These are phyloP conservation scores for Fragilaria crotonensis DNA, from an alignment of 108 stramenopile genomes.

Conservation along the genomic window DNA sequence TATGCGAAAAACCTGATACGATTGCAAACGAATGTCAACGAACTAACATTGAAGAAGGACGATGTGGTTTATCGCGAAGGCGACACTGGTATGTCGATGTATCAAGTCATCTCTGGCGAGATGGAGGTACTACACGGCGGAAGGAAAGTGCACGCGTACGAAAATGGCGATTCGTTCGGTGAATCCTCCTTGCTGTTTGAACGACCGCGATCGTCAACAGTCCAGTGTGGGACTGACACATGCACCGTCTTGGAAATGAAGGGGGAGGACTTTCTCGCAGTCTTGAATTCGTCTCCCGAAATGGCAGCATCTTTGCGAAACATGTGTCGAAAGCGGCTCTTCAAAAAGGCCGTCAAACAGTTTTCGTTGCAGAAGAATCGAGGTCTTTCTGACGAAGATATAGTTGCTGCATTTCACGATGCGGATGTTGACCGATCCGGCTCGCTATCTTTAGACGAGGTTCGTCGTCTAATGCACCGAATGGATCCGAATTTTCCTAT, in stretches of 20 bases:
- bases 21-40: conserved; percentile 71
- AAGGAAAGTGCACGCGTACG: conserved; percentile 33
- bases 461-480: conserved; percentile 47
- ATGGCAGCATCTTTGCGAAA: conserved; percentile 55
- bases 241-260: conserved; percentile 44
- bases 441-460: conserved; percentile 34
- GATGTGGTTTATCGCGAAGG: conserved; percentile 50
- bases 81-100: conserved; percentile 51
- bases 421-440: conserved; percentile 52
- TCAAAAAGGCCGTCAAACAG: conserved; percentile 75
- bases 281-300: conserved; percentile 41
- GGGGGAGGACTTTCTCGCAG: conserved; percentile 48
- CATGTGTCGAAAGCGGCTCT: conserved; percentile 64
- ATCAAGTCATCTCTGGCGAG: conserved; percentile 32
- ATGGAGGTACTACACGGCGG: conserved; percentile 24
- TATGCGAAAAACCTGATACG: conserved; percentile 74
- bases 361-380: conserved; percentile 38
- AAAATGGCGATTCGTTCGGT: conserved; percentile 61
- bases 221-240: conserved; percentile 47
- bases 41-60: conserved; percentile 21
- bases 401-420: conserved; percentile 58
- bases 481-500: conserved; percentile 65
- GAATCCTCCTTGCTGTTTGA: conserved; percentile 65
- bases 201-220: conserved; percentile 45
- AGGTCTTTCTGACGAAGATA: conserved; percentile 59